Conservation (phyloP, 2,329 filamentous ascomycete species). For the Plectosphaerella plurivora region DNA sequence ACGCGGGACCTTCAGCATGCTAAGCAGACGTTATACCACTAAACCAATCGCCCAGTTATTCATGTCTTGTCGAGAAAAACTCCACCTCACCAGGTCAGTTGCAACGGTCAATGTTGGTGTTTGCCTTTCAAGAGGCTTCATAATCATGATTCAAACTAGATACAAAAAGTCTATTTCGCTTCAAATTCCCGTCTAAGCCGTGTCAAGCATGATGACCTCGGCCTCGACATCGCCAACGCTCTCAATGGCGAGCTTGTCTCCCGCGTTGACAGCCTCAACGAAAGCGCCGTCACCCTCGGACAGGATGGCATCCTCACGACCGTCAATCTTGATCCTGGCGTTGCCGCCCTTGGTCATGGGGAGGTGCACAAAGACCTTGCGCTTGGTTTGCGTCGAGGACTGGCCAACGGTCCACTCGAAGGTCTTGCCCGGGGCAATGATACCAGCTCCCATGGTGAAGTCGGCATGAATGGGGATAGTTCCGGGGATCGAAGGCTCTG, state of each 20-base stretch:
- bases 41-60: slow-evolving; percentile 3
- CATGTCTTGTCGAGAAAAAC: too few species aligned
- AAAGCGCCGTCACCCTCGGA: slow-evolving; percentile 80
- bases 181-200: slow-evolving; percentile 34
- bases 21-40: slow-evolving; percentile 2
- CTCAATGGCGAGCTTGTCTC: slow-evolving; percentile 61
- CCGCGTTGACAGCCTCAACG: slow-evolving; percentile 59
- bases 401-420: slow-evolving; percentile 72
- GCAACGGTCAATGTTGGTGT: background rate
- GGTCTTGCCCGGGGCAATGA: slow-evolving; percentile 59
- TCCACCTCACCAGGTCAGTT: background rate
- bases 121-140: background rate
- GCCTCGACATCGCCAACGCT: slow-evolving; percentile 65
- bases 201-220: slow-evolving; percentile 66
- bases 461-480: slow-evolving; percentile 83
- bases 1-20: too few species aligned
- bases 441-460: slow-evolving; percentile 74
- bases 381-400: slow-evolving; percentile 45
- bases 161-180: background rate
- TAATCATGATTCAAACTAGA: background rate
- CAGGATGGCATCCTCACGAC: slow-evolving; percentile 61
- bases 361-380: slow-evolving; percentile 77
- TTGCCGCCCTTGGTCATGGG: slow-evolving; percentile 75
- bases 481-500: slow-evolving; percentile 54
- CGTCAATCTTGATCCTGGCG: slow-evolving; percentile 65